Conservation (phyloP, 2,329 filamentous ascomycete species). For the Neofusicoccum cordaticola region DNA sequence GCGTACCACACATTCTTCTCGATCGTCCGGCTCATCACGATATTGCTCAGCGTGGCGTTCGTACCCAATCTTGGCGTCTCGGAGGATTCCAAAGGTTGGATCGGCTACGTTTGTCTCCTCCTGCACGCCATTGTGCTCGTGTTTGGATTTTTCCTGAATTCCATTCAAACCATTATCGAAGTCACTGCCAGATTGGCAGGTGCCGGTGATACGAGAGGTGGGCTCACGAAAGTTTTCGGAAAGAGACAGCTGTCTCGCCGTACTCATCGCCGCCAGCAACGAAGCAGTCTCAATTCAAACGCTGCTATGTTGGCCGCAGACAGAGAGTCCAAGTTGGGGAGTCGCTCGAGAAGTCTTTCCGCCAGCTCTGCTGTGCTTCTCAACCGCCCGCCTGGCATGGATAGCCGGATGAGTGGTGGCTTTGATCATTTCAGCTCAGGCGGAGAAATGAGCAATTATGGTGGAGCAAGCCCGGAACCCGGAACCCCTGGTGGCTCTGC, state of each 20-base stretch:
- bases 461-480: slow-evolving; percentile 61
- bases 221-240: slow-evolving; percentile 81
- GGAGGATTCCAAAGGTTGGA: slow-evolving; percentile 84
- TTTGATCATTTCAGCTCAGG: slow-evolving; percentile 55
- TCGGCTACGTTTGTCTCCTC: slow-evolving; percentile 85
- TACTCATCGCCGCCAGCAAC: slow-evolving; percentile 61
- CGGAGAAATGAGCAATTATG: slow-evolving; percentile 51
- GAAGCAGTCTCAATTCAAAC: slow-evolving; percentile 79
- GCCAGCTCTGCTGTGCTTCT: slow-evolving; percentile 62
- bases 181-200: slow-evolving; percentile 79
- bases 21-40: slow-evolving; percentile 68
- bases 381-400: slow-evolving; percentile 19
- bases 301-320: slow-evolving; percentile 73
- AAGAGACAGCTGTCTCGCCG: slow-evolving; percentile 81
- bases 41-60: slow-evolving; percentile 61
- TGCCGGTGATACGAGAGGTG: slow-evolving; percentile 76
- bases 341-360: slow-evolving; percentile 57
- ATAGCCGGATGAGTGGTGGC: slow-evolving; percentile 41
- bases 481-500: slow-evolving; percentile 72
- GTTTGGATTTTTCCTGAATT: slow-evolving; percentile 90
- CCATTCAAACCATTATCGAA: slow-evolving; percentile 85
- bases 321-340: slow-evolving; percentile 55
- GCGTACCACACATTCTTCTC: slow-evolving; percentile 88
- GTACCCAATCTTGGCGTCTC: slow-evolving; percentile 76
- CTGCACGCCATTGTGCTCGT: slow-evolving; percentile 82